These are phyloP conservation scores for Curvularia hawaiiensis DNA, from an alignment of 2,329 filamentous ascomycete genomes.

Conservation along the genomic window DNA sequence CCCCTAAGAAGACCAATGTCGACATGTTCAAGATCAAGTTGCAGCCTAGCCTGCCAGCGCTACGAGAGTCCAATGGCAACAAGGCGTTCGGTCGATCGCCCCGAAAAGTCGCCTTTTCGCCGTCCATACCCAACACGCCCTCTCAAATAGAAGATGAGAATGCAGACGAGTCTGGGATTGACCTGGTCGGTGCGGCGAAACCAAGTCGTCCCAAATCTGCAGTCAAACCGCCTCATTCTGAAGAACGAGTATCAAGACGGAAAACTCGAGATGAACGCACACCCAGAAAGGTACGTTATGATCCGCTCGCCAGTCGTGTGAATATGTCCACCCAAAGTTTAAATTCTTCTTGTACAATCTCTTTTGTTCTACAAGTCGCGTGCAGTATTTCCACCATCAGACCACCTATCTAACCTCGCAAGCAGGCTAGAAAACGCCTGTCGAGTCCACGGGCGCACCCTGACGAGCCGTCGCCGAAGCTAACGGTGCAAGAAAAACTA, in stretches of 20 bases:
- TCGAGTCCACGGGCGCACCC: slow-evolving; percentile 46
- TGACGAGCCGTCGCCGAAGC: slow-evolving; percentile 47
- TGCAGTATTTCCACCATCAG: slow-evolving; percentile 11
- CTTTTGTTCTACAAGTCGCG: slow-evolving; percentile 9
- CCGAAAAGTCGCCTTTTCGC: slow-evolving; percentile 48
- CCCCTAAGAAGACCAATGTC: slow-evolving; percentile 27
- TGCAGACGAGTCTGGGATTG: slow-evolving; percentile 35
- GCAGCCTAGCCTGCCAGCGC: slow-evolving; percentile 35
- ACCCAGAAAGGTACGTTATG: slow-evolving; percentile 46
- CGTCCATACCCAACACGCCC: slow-evolving; percentile 43
- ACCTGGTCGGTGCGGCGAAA: slow-evolving; percentile 30
- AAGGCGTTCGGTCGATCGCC: slow-evolving; percentile 44
- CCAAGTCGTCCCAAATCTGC: slow-evolving; percentile 24
- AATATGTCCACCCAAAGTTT: slow-evolving; percentile 37
- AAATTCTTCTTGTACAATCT: slow-evolving; percentile 27
- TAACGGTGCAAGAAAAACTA: slow-evolving; percentile 56
- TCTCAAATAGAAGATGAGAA: slow-evolving; percentile 42
- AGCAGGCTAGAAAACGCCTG: slow-evolving; percentile 45
- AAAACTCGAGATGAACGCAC: slow-evolving; percentile 35
- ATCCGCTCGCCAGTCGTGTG: slow-evolving; percentile 30
- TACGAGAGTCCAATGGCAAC: slow-evolving; percentile 46
- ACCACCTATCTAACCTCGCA: slow-evolving; percentile 29
- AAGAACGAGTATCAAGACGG: slow-evolving; percentile 28
- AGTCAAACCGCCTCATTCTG: slow-evolving; percentile 20
- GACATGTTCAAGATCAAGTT: slow-evolving; percentile 45